These are phyloP conservation scores for Heimioporus sp. DNA, from an alignment of 768 basidiomycete species.

Conservation along the genomic window DNA sequence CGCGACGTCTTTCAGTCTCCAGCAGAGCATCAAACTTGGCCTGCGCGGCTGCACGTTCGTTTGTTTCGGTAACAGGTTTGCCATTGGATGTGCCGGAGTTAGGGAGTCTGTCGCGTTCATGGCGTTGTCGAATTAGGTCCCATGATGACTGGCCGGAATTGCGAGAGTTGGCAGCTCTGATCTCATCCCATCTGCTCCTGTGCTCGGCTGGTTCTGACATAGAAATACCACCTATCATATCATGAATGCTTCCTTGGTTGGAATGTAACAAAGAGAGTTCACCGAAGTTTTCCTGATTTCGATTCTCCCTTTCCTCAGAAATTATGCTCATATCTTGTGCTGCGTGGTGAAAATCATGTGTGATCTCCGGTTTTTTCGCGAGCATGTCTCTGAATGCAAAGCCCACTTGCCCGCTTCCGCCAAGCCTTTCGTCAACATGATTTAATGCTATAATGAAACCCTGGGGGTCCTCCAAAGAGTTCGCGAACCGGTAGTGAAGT, in stretches of 20 bases:
- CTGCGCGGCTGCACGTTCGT: constrained; percentile 46
- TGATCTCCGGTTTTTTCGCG: constrained; percentile 12
- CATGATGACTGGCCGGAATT: constrained; percentile 52
- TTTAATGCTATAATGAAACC: constrained; percentile 31
- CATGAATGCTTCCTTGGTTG: neutral
- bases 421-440: constrained; percentile 30
- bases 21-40: constrained; percentile 57
- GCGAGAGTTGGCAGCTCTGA: constrained; percentile 52
- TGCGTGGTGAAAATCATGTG: neutral
- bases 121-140: constrained; percentile 63
- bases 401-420: constrained; percentile 29
- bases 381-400: constrained; percentile 25
- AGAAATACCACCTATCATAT: constrained; percentile 1
- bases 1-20: constrained; percentile 51
- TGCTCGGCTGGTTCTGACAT: constrained; percentile 9
- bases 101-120: constrained; percentile 37
- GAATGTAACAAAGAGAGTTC: neutral
- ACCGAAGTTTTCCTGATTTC: constrained; percentile 12
- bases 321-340: constrained; percentile 3
- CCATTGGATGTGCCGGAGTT: constrained; percentile 5
- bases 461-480: constrained; percentile 29
- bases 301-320: constrained; percentile 18
- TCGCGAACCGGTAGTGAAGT: constrained; percentile 29
- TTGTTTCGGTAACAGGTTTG: constrained; percentile 11
- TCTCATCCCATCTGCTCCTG: constrained; percentile 60